Conservation (phyloP, 179 eudicot genomes). For the Amaranthus tricolor region DNA sequence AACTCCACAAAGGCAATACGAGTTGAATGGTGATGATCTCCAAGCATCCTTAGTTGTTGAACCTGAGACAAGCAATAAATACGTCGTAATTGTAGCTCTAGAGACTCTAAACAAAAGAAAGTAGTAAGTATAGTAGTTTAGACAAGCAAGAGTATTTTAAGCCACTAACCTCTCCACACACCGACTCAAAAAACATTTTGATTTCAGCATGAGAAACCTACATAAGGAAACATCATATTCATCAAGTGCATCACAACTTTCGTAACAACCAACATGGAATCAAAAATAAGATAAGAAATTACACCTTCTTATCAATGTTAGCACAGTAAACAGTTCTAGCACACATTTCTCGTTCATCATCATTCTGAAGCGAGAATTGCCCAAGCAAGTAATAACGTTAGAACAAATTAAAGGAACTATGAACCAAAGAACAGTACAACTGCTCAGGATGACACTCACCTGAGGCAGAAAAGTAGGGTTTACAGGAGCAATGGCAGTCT, state of each 20-base stretch:
- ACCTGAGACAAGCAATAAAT: slow-evolving; percentile 43
- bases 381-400: neutral
- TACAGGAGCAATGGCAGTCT: slow-evolving; percentile 83
- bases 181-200: slow-evolving; percentile 46
- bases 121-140: neutral
- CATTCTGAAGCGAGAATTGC: slow-evolving; percentile 35
- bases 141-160: slow-evolving; percentile 20
- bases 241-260: neutral
- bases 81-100: neutral
- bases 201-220: slow-evolving; percentile 65
- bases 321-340: slow-evolving; percentile 68
- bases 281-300: neutral
- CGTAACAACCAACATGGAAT: neutral
- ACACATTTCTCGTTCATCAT: slow-evolving; percentile 69
- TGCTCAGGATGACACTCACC: slow-evolving; percentile 32
- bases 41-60: slow-evolving; percentile 76
- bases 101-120: neutral
- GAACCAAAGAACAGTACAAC: neutral
- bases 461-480: slow-evolving; percentile 70
- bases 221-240: slow-evolving; percentile 2
- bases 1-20: slow-evolving; percentile 94
- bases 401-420: neutral
- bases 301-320: slow-evolving; percentile 68
- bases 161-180: slow-evolving; percentile 57
- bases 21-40: slow-evolving; percentile 76